These are phyloP conservation scores for Tillandsia leiboldiana DNA, from an alignment of 176 grass and related monocot species.

Conservation along the genomic window DNA sequence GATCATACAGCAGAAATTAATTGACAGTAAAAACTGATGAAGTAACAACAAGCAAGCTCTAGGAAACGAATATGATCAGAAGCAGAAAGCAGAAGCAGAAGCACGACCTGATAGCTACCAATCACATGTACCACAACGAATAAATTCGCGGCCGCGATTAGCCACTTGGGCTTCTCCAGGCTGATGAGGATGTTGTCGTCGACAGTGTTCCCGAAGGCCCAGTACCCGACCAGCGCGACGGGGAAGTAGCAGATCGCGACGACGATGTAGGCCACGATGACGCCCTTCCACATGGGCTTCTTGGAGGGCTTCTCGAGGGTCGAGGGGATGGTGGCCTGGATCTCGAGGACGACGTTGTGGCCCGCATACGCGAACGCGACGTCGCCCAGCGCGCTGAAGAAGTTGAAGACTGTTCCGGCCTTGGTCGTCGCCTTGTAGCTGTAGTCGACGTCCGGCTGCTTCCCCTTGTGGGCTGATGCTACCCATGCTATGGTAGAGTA, in stretches of 20 bases:
- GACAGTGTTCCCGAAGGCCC: constrained; percentile 39
- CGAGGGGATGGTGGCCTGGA: constrained; percentile 61
- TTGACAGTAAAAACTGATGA: not conserved
- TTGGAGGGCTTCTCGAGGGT: constrained; percentile 43
- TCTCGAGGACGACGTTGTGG: constrained; percentile 63
- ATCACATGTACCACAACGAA: constrained; percentile 36
- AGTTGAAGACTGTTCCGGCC: constrained; percentile 13
- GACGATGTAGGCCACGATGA: constrained; percentile 24
- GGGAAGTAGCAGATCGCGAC: constrained; percentile 49
- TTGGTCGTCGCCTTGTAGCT: constrained; percentile 11
- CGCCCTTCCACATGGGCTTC: constrained; percentile 57
- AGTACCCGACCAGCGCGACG: constrained; percentile 39
- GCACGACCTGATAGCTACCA: constrained; percentile 41
- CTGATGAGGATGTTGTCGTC: constrained; percentile 41
- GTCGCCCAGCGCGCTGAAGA: constrained; percentile 23
- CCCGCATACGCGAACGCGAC: constrained; percentile 46
- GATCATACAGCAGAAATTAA: not conserved
- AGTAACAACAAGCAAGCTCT: too few relatives aligned
- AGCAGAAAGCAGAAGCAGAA: not conserved
- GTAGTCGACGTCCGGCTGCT: constrained; percentile 10
- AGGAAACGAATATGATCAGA: not conserved
- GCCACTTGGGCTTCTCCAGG: constrained; percentile 29
- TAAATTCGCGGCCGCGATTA: constrained; percentile 33
- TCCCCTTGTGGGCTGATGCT: constrained; percentile 9
- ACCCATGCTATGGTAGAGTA: constrained; percentile 20